Base-by-base conservation (phyloP, 2,329 filamentous ascomycete genomes). In the Coniella lustricola region DNA sequence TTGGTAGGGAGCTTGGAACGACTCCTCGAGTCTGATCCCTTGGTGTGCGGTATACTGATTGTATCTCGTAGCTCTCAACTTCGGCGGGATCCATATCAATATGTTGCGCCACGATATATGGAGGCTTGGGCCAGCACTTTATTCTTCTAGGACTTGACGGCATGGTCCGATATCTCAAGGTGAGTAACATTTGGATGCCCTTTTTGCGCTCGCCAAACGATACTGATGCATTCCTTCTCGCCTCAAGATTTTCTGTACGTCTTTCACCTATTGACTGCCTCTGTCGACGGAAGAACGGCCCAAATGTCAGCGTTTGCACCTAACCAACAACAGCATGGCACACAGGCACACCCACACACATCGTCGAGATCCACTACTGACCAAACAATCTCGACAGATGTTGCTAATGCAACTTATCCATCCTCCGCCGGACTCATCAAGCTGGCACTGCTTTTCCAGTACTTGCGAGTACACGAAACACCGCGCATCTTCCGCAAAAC, bases 391-490 rank as follows among this genome's bases (percentile, higher is more conserved):
- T n/a, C 9, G 29, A 41, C 22, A 22, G 20, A 57, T 16, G 22
- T 57, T 5, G 52, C 52, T 10, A 56, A 56, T 33, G 55, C 50
- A 13, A 52, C 51, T 1, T 57, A 57, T 16, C 53, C 55, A 10
- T 49, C 48, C 36, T 50, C 53, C 2, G 53, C 55, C 3, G 55
- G 55, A 7, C 47, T 53, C 10, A 57, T 57, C 38, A 57, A 57
- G 32, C n/a, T 57, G 40, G 55, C 55, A n/a, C 20, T 57, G 18
- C 48, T 57, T 0, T 57, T 57, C 34, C 55, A 57, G 32, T 57
- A 55, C n/a, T 38, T 57, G 1, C 55, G 55, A 12, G 46, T 57
- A 18, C 55, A 57, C 20, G 54, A 57, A 4, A 39, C 34, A 18
- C 45, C 40, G 10, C 41, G 49, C 17, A 44, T 48, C 3, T 48